Evolutionary conservation across 2,329 filamentous ascomycete genomes (phyloP), one percentile per base, ranked within the genome.

Genomic region (Keithomyces neogunnii): DNA sequence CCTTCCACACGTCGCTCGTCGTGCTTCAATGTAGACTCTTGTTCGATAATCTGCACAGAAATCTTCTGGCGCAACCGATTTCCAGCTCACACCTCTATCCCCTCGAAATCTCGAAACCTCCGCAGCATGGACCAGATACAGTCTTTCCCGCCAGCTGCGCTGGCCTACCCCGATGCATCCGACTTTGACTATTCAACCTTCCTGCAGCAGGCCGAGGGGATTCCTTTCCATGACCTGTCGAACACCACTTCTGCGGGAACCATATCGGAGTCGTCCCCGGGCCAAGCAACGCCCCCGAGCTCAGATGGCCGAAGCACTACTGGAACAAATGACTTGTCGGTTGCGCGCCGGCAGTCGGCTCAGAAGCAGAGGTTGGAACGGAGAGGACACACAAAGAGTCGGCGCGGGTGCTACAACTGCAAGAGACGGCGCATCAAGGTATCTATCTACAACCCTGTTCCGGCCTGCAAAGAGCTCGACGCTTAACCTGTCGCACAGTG

Each of bases 371-470:
- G 72, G 44, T 56, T 76, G 30, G 78, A 80, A 62, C 69, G 82
- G 51, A 74, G 80, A 55, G 81, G 82, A 0, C 83, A 86, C 56
- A 85, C 80, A 9, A 86, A 86, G 64, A 84, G 80, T 48, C 74
- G 83, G 29, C 71, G 77, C 13, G 83, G 82, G 7, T 86, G 83
- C 65, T 85, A 77, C 63, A 84, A 84, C 62, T 86, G 83, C 69
- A 86, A 86, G 65, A 72, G 77, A 51, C 70, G 82, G 40, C 76
- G 82, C 53, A 85, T 86, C 63, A 86, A 82, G 74, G 78, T 77
- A 64, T 28, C 55, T 49, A 44, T 44, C 7, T 7, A 29, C 44
- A 46, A 26, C 5, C 4, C 19, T 35, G 5, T 26, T 4, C 13
- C 11, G 1, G 30, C 3, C 31, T 3, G 9, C 30, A 5, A 33